Evolutionary conservation across 257 asterid species (phyloP).

Genomic region (Scutellaria barbata): DNA sequence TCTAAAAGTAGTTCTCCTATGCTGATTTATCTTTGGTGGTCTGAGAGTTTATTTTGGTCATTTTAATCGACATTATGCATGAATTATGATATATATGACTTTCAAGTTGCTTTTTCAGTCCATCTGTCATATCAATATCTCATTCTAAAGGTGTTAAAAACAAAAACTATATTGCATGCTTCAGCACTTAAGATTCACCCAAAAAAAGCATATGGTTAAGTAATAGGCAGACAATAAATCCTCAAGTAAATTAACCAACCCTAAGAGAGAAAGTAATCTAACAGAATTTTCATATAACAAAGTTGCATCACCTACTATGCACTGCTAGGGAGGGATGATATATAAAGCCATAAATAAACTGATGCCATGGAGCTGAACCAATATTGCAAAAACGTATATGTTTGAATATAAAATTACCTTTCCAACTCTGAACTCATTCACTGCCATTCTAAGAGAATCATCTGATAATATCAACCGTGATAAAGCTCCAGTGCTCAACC

Average conservation of each 20-base stretch:
- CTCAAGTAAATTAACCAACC: conserved; percentile 1
- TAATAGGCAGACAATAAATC: neutral
- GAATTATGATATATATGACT: neutral
- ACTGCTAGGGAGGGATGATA: neutral
- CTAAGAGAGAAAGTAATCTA: neutral
- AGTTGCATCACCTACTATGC: neutral
- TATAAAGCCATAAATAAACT: neutral
- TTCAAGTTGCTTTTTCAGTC: conserved; percentile 5
- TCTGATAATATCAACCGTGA: conserved; percentile 89
- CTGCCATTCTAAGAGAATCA: conserved; percentile 85
- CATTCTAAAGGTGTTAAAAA: conserved; percentile 25
- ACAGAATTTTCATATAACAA: neutral
- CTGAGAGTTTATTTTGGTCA: conserved; percentile 1
- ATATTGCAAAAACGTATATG: neutral
- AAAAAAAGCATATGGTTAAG: neutral
- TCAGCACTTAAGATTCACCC: neutral
- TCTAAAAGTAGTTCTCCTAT: no score
- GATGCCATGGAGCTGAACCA: neutral
- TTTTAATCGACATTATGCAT: neutral
- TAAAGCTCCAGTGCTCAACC: conserved; percentile 94
- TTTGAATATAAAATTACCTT: conserved; percentile 57
- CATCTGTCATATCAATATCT: conserved; percentile 16
- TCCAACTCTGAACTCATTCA: conserved; percentile 73
- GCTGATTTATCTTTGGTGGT: neutral
- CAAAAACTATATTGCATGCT: neutral